phyloP scores from a whole-genome alignment of 805 yeast genomes.

The Brettanomyces naardenensis region DNA sequence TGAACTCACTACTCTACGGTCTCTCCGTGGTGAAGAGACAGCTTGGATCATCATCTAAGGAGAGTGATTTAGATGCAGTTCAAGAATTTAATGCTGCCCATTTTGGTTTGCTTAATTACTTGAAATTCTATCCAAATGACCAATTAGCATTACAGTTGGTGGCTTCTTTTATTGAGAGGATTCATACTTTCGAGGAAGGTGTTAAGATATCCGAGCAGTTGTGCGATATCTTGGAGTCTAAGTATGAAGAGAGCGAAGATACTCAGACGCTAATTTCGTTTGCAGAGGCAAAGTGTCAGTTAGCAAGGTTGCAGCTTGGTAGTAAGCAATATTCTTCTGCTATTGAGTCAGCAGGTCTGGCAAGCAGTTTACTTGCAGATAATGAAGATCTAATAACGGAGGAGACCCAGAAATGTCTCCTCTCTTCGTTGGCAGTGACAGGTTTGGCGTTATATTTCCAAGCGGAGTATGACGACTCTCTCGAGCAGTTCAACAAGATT shows the following conservation, averaged over 20 bases:
- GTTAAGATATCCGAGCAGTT: slow-evolving; percentile 37
- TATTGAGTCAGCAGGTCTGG: slow-evolving; percentile 49
- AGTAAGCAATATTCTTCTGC: slow-evolving; percentile 46
- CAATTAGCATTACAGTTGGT: slow-evolving; percentile 48
- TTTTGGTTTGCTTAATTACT: slow-evolving; percentile 55
- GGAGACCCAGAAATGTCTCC: slow-evolving; percentile 25
- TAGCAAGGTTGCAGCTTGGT: slow-evolving; percentile 68
- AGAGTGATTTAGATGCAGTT: slow-evolving; percentile 47
- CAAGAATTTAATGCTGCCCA: slow-evolving; percentile 64
- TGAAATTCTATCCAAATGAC: slow-evolving; percentile 56
- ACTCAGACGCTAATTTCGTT: slow-evolving; percentile 35
- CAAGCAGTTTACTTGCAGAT: slow-evolving; percentile 41
- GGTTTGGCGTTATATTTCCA: slow-evolving; percentile 67
- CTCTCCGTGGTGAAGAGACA: slow-evolving; percentile 42
- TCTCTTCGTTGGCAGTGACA: slow-evolving; percentile 60
- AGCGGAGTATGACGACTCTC: slow-evolving; percentile 54
- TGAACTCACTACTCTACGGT: slow-evolving; percentile 70
- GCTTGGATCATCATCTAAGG: slow-evolving; percentile 31
- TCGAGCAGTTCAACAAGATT: slow-evolving; percentile 61
- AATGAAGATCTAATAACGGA: slow-evolving; percentile 28
- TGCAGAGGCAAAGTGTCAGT: slow-evolving; percentile 56
- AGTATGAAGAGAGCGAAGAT: slow-evolving; percentile 11
- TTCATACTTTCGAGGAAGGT: slow-evolving; percentile 54
- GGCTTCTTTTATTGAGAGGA: slow-evolving; percentile 56
- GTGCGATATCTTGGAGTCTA: slow-evolving; percentile 30